Evolutionary conservation across 2,329 filamentous ascomycete species (phyloP).

Genomic region (Monosporascus sp.): DNA sequence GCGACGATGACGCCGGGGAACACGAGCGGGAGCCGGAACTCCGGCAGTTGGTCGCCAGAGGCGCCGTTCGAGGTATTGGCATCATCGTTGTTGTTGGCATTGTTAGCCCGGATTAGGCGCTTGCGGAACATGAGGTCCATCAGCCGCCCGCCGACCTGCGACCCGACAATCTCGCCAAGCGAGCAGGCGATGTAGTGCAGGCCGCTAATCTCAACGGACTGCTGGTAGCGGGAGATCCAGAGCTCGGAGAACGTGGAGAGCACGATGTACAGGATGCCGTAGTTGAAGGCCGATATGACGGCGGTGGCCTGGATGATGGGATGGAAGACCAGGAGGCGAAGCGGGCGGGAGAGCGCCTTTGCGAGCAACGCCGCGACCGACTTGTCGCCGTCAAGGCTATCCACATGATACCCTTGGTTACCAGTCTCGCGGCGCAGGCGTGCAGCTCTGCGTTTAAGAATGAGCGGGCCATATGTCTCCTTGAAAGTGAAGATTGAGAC

Average conservation of each 20-base stretch:
- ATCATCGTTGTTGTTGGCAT: background rate
- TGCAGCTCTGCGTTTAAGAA: slow-evolving; percentile 29
- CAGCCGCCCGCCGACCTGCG: slow-evolving; percentile 38
- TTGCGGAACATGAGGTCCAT: slow-evolving; percentile 37
- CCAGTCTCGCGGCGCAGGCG: slow-evolving; percentile 28
- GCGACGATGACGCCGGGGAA: slow-evolving; percentile 43
- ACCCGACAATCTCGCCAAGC: slow-evolving; percentile 55
- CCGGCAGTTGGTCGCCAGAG: slow-evolving; percentile 35
- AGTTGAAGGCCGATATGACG: slow-evolving; percentile 52
- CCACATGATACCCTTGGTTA: slow-evolving; percentile 26
- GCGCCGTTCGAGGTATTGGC: background rate
- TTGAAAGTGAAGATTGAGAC: slow-evolving; percentile 27
- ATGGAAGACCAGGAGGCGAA: slow-evolving; percentile 51
- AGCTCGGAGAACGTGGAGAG: slow-evolving; percentile 57
- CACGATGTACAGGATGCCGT: slow-evolving; percentile 59
- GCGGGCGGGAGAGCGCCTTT: slow-evolving; percentile 45
- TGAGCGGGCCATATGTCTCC: slow-evolving; percentile 34
- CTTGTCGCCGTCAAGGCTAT: slow-evolving; percentile 29
- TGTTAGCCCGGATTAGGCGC: background rate
- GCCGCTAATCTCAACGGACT: slow-evolving; percentile 53
- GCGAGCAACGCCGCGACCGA: slow-evolving; percentile 20
- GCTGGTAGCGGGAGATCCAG: slow-evolving; percentile 50
- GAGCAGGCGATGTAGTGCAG: slow-evolving; percentile 61
- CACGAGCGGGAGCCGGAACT: slow-evolving; percentile 59
- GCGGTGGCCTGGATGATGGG: slow-evolving; percentile 55